phyloP scores from a whole-genome alignment of 2,329 filamentous ascomycete genomes.

The Rugonectria rugulosa region DNA sequence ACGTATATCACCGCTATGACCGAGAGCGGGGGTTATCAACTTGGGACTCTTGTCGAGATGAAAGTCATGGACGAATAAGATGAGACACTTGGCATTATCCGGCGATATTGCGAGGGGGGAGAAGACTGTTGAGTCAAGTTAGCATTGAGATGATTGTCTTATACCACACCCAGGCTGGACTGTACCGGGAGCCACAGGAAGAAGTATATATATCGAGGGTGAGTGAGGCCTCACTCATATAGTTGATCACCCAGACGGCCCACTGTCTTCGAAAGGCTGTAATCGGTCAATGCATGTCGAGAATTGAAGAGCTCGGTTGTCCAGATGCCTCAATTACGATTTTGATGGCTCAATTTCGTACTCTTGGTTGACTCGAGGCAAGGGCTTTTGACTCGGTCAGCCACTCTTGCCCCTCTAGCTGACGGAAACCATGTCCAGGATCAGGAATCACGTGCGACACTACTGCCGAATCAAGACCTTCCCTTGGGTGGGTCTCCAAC shows the following conservation, averaged over 20 bases:
- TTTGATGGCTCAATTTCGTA: constrained; percentile 23
- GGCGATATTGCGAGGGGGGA: constrained; percentile 12
- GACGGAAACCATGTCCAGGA: constrained; percentile 33
- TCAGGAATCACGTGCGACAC: constrained; percentile 34
- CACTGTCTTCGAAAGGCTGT: constrained; percentile 19
- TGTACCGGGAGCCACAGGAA: no score
- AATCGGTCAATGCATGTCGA: constrained; percentile 27
- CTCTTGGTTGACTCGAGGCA: constrained; percentile 21
- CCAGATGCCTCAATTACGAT: constrained; percentile 32
- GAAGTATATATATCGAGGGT: no score
- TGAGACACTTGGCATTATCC: constrained; percentile 38
- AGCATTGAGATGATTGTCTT: constrained; percentile 20
- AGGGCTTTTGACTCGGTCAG: constrained; percentile 37
- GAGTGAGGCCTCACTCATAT: constrained; percentile 17
- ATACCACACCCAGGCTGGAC: constrained; percentile 23
- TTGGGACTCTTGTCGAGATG: constrained; percentile 33
- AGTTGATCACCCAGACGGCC: constrained; percentile 16
- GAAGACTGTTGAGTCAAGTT: constrained; percentile 17
- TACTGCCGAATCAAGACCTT: constrained; percentile 33
- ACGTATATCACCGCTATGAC: constrained; percentile 26
- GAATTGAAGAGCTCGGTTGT: constrained; percentile 11
- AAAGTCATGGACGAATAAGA: constrained; percentile 36
- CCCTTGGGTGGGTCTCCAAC: constrained; percentile 27
- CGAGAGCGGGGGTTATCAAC: constrained; percentile 30
- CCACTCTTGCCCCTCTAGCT: constrained; percentile 39